Conservation (phyloP, 345 rosid species). For the sweet orange (Citrus sinensis) region DNA sequence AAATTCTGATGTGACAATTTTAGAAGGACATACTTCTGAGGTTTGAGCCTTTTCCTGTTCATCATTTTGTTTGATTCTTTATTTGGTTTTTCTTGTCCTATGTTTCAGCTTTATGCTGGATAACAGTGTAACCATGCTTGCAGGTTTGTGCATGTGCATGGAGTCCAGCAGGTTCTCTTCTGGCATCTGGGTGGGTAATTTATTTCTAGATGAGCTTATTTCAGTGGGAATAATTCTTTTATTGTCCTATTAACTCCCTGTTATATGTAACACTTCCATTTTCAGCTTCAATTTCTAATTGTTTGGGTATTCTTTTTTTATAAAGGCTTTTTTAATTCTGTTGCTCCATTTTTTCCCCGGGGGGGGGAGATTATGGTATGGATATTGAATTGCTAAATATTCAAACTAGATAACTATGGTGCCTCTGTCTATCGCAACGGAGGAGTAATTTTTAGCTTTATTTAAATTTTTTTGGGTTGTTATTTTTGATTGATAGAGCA, state of each 20-base stretch:
- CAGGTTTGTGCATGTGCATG: constrained; percentile 99
- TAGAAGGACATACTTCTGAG: constrained; percentile 99
- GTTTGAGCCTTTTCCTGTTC: constrained; percentile 35
- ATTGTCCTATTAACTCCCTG: neutral
- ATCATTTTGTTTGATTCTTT: neutral
- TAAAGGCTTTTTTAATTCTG: neutral
- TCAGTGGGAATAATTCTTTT: constrained; percentile 3
- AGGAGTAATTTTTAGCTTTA: neutral
- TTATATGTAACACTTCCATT: neutral
- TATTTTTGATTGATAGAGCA: neutral
- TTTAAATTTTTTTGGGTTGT: neutral
- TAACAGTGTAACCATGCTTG: neutral
- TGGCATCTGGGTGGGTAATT: constrained; percentile 92
- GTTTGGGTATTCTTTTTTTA: neutral
- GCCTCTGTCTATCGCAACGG: neutral
- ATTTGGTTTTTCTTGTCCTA: neutral
- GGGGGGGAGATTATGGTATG: neutral
- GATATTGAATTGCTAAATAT: constrained; percentile 1
- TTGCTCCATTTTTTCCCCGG: neutral
- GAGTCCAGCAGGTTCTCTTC: constrained; percentile 98
- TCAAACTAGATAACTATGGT: neutral
- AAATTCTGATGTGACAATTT: constrained; percentile 78
- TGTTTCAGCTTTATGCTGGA: neutral
- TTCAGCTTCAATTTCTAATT: neutral
- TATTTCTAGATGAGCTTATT: constrained; percentile 4